These are phyloP conservation scores for Phanerochaete carnosa DNA, from an alignment of 768 basidiomycete species.

Conservation along the genomic window DNA sequence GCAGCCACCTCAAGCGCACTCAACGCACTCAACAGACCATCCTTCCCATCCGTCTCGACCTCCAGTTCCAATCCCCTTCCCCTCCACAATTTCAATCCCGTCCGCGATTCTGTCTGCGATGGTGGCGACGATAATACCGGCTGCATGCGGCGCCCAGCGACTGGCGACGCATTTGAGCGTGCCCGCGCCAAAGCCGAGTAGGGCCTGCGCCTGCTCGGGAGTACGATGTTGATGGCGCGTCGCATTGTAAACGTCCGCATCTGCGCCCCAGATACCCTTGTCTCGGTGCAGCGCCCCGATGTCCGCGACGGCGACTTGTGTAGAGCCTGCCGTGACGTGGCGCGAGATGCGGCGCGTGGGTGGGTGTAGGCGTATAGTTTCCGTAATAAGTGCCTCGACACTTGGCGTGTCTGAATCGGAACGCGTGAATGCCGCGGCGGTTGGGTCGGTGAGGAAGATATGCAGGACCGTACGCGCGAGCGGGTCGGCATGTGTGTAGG, in stretches of 20 bases:
- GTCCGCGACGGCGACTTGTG: conserved; percentile 21
- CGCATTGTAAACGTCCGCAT: conserved; percentile 41
- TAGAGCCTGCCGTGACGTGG: conserved; percentile 2
- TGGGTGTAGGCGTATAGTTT: conserved; percentile 48
- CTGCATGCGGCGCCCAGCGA: conserved; percentile 50
- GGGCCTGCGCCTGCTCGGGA: conserved; percentile 14
- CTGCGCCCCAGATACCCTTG: conserved; percentile 34
- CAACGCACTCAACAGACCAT: background rate
- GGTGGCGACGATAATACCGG: conserved; percentile 40
- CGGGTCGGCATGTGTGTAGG: conserved; percentile 33
- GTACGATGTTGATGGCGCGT: conserved; percentile 32
- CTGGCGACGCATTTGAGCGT: conserved; percentile 44
- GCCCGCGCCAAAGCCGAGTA: conserved; percentile 48
- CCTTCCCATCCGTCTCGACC: conserved; percentile 14
- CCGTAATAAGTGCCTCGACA: conserved; percentile 36
- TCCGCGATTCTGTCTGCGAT: background rate
- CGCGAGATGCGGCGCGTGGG: conserved; percentile 47
- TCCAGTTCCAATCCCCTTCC: conserved; percentile 20
- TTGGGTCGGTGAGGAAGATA: conserved; percentile 33
- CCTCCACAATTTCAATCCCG: background rate
- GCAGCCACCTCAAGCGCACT: background rate
- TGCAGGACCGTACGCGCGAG: conserved; percentile 29
- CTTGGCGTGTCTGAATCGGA: conserved; percentile 21
- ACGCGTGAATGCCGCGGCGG: conserved; percentile 26
- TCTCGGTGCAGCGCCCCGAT: conserved; percentile 21